Evolutionary conservation across 768 basidiomycete genomes (phyloP).

Genomic region (Suillus fuscotomentosus): DNA sequence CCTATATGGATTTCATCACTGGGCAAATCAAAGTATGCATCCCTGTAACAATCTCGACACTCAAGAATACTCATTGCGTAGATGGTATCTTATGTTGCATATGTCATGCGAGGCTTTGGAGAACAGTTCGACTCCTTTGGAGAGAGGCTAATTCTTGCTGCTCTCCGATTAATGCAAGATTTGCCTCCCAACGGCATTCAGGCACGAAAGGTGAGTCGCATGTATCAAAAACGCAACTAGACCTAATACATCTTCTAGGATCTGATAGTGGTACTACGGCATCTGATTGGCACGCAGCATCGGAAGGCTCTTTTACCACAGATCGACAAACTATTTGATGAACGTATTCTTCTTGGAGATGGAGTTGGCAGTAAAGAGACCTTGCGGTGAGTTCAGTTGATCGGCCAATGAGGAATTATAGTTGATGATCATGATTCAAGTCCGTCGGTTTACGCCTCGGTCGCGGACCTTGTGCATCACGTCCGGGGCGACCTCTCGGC

Average conservation of each 20-base stretch:
- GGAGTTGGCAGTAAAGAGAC: constrained; percentile 84
- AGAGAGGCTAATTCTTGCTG: constrained; percentile 75
- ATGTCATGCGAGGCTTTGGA: constrained; percentile 72
- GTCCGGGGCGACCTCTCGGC: constrained; percentile 79
- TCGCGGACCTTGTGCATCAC: constrained; percentile 93
- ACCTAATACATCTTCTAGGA: constrained; percentile 50
- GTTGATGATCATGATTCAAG: constrained; percentile 35
- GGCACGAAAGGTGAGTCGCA: constrained; percentile 65
- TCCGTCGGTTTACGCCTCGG: constrained; percentile 78
- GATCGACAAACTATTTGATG: constrained; percentile 88
- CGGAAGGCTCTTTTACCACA: constrained; percentile 76
- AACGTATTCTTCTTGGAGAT: constrained; percentile 83
- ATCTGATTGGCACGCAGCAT: constrained; percentile 78
- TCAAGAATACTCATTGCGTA: constrained; percentile 29
- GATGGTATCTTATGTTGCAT: constrained; percentile 92
- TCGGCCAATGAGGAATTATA: not conserved
- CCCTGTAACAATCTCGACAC: not conserved
- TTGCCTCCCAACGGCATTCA: constrained; percentile 84
- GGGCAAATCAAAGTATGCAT: constrained; percentile 83
- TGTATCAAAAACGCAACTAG: not conserved
- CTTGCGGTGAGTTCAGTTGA: constrained; percentile 52
- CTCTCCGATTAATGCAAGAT: constrained; percentile 88
- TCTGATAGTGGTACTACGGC: constrained; percentile 87
- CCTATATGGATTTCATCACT: constrained; percentile 81
- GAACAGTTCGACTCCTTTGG: constrained; percentile 71